Evolutionary conservation across 2,329 filamentous ascomycete genomes (phyloP).

Genomic region (Colletotrichum cordylinicola): DNA sequence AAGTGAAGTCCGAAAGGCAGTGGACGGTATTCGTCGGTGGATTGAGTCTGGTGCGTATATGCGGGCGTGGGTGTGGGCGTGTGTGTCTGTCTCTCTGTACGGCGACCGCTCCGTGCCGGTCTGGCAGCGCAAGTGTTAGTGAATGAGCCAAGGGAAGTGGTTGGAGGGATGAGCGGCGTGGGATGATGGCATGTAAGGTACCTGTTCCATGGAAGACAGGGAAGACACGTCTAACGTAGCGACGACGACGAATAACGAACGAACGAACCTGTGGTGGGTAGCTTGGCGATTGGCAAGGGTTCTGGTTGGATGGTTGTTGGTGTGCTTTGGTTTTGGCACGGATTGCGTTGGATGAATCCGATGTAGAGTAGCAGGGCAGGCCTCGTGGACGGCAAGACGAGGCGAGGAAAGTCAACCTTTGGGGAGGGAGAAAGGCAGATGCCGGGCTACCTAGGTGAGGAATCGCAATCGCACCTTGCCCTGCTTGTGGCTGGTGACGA

Average conservation of each 20-base stretch:
- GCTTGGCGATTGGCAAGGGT: constrained; percentile 3
- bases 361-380: background rate
- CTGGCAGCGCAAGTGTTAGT: constrained; percentile 1
- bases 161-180: background rate
- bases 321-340: background rate
- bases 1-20: constrained; percentile 19
- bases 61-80: background rate
- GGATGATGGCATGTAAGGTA: background rate
- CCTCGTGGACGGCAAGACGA: background rate
- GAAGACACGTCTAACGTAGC: background rate
- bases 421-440: background rate
- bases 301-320: background rate
- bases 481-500: background rate
- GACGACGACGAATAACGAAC: background rate
- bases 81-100: background rate
- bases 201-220: background rate
- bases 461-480: background rate
- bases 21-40: background rate
- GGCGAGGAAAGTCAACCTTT: background rate
- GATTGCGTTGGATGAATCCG: background rate
- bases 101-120: constrained; percentile 3
- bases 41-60: background rate
- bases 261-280: background rate
- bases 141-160: background rate
- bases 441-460: background rate